Base-by-base conservation (phyloP, 371 early-diverging fungal genomes). In the Massospora cicadina region DNA sequence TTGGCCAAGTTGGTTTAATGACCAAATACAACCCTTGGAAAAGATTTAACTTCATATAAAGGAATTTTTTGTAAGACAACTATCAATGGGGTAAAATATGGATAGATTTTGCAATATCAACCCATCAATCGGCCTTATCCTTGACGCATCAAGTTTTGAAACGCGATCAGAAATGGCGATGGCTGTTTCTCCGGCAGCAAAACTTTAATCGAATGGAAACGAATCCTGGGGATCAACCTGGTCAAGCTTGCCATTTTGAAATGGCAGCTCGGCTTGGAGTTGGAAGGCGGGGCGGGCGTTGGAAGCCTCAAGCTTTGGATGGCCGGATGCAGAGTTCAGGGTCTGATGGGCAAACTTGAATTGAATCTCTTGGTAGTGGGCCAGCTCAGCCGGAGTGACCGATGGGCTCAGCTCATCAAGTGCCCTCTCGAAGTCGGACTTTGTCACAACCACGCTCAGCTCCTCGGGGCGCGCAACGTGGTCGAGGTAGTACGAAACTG, bases 361-460 rank as follows among this genome's bases (percentile, higher is more conserved):
- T 66, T 90, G 84, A 0, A 96, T 80, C 24, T 74, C 75, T 64
- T 81, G 76, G 72, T 98, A 98, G 65, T 90, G 87, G 30, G 78
- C 84, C n/a, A 98, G 75, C 68, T 98, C 98, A 12, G 82, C 81
- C 2, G 84, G 82, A 1, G 89, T 84, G 0, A 98, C 93, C 26
- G 89, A 89, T 0, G 98, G 98, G 32, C 85, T 78, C 54, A 98
- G 73, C 68, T 92, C 93, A 21, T 74, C 77, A 29, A 91, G 71
- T 0, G 98, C 98, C 27, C 71, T 73, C 26, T 80, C 72, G 74
- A 98, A 98, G 70, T 98, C 97, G 1, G 75, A 71, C 60, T 80
- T 78, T 3, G 78, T 79, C 0, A 95, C 92, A 26, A 84, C 84
- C 0, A 90, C 89, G 29, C 77, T 66, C 53, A 77, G 83, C 63